Conservation (phyloP, 176 grass and related monocot species). For the Musa schizocarpa region DNA sequence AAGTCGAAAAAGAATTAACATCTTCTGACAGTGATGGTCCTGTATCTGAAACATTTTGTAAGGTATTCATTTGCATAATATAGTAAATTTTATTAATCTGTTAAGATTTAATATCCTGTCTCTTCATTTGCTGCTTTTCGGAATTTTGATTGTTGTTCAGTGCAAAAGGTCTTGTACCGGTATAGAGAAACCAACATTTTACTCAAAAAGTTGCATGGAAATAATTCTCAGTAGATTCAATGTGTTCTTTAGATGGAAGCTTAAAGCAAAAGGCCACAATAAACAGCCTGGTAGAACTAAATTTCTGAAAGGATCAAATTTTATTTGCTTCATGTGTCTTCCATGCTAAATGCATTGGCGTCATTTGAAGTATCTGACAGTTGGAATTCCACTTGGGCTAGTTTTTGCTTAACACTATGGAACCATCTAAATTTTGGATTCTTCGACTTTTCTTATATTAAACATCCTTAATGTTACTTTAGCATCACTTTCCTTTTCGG, state of each 20-base stretch:
- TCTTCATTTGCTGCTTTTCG: not conserved
- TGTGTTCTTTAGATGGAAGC: not conserved
- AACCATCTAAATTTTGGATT: too few species aligned
- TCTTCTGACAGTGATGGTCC: conserved; percentile 61
- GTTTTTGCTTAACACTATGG: too few species aligned
- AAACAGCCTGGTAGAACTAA: too few species aligned
- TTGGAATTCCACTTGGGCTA: too few species aligned
- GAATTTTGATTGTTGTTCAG: not conserved
- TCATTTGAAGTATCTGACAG: too few species aligned
- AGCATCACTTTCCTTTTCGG: too few species aligned
- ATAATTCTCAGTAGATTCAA: not conserved
- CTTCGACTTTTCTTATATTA: too few species aligned
- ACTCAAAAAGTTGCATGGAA: not conserved
- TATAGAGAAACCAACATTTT: not conserved
- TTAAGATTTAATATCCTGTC: not conserved
- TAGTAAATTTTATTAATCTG: not conserved
- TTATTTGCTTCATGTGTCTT: too few species aligned
- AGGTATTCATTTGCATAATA: conserved; percentile 29
- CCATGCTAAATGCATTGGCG: too few species aligned
- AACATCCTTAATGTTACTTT: too few species aligned
- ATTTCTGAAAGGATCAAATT: too few species aligned
- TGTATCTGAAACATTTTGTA: conserved; percentile 66
- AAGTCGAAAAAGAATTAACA: conserved; percentile 74
- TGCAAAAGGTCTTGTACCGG: not conserved
- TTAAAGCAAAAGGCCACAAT: too few species aligned